phyloP scores from a whole-genome alignment of 2,329 filamentous ascomycete genomes.

The Exophiala aquamarina region DNA sequence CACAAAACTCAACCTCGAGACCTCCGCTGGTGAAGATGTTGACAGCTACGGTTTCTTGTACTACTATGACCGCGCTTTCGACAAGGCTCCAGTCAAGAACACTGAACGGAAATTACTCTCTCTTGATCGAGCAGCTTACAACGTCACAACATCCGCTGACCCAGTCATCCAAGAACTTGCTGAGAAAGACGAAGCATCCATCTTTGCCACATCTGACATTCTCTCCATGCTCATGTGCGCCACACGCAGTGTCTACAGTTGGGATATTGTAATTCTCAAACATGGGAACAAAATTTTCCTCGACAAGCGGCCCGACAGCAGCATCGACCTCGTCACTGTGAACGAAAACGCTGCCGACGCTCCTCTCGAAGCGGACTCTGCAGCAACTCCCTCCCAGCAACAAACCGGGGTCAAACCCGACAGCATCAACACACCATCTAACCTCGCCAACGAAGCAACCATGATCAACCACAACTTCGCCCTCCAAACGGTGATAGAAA shows the following conservation, averaged over 20 bases:
- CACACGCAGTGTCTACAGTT: constrained; percentile 93
- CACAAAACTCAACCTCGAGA: constrained; percentile 91
- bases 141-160: constrained; percentile 94
- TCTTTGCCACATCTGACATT: constrained; percentile 96
- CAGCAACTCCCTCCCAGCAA: constrained; percentile 33
- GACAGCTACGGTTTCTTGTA: constrained; percentile 96
- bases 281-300: constrained; percentile 97
- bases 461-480: constrained; percentile 99
- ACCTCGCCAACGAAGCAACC: constrained; percentile 93
- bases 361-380: constrained; percentile 82
- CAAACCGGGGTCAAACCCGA: constrained; percentile 73
- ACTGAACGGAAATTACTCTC: constrained; percentile 72
- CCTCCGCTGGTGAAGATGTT: constrained; percentile 90
- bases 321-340: constrained; percentile 95
- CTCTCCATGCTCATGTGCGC: constrained; percentile 99
- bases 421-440: constrained; percentile 86
- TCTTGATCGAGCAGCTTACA: constrained; percentile 93
- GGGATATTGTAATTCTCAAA: constrained; percentile 93
- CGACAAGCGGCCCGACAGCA: constrained; percentile 95
- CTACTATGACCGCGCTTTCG: constrained; percentile 94
- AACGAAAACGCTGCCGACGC: constrained; percentile 98
- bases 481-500: constrained; percentile 89
- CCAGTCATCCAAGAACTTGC: constrained; percentile 96
- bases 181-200: constrained; percentile 91
- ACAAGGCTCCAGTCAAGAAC: constrained; percentile 88